These are phyloP conservation scores for Voacanga thouarsii DNA, from an alignment of 257 asterid genomes.

Conservation along the genomic window DNA sequence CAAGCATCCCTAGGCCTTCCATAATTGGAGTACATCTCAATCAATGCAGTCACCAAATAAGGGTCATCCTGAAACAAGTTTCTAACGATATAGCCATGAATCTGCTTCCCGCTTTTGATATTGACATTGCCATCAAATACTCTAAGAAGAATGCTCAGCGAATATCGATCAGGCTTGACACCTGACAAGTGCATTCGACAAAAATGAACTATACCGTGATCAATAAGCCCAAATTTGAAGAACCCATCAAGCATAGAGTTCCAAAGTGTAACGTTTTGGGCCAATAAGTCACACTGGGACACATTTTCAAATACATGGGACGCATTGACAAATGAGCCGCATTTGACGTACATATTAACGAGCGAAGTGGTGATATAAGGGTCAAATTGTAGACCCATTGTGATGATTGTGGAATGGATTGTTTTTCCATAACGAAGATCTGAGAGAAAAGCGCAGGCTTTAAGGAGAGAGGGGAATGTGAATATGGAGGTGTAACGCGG, in stretches of 20 bases:
- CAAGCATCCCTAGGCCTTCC: conserved; percentile 58
- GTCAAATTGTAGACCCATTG: conserved; percentile 57
- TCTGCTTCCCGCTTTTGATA: conserved; percentile 41
- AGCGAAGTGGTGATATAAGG: conserved; percentile 69
- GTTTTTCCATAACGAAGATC: conserved; percentile 44
- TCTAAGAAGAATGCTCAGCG: conserved; percentile 76
- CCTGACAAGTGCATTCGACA: conserved; percentile 52
- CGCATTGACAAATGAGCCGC: conserved; percentile 53
- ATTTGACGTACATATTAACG: conserved; percentile 55
- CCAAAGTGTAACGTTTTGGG: conserved; percentile 71
- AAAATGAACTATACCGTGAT: conserved; percentile 44
- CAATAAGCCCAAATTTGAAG: conserved; percentile 38
- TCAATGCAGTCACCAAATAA: conserved; percentile 59
- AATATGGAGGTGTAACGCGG: conserved; percentile 42
- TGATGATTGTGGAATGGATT: conserved; percentile 55
- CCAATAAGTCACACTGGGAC: conserved; percentile 34
- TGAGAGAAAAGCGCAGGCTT: conserved; percentile 61
- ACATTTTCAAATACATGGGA: conserved; percentile 59
- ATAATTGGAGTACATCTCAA: conserved; percentile 56
- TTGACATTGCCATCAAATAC: conserved; percentile 22
- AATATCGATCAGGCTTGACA: conserved; percentile 70
- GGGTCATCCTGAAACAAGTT: conserved; percentile 49
- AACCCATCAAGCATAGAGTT: conserved; percentile 75
- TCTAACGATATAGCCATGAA: conserved; percentile 63
- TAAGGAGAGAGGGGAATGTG: conserved; percentile 77